Base-by-base conservation (phyloP, 306 rosid species). In the Cucumis cinereus region DNA sequence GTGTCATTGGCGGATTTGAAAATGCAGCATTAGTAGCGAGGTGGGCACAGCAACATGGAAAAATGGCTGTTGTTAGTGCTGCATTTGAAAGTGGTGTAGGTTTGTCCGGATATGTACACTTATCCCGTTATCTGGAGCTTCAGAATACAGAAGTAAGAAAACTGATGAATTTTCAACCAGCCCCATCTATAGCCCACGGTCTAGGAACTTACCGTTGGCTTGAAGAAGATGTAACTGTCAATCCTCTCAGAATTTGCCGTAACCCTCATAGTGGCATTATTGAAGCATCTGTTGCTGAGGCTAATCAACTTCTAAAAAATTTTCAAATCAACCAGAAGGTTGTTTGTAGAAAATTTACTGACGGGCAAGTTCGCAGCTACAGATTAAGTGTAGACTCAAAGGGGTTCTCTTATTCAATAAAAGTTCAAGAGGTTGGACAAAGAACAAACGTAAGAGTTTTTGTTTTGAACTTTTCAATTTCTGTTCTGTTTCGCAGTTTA, bases 1-100 rank as follows among this genome's bases (percentile, higher is more conserved):
- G 96, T 77, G 90, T 91, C 60, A 85, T 94, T 82, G 98, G 96
- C 66, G 97, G 98, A 77, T 94, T 94, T 84, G 98, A 86, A 89
- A 90, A 86, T 81, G 88, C 97, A 20, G 90, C 88, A 74, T 73
- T 86, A 67, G 78, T 94, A 79, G 96, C 97, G 28, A 87, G 77
- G 61, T 94, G 98, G 98, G 97, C 98, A 4, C 93, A 94, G 68
- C 90, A 83, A 81, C 88, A 79, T 57, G 93, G 86, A 75, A 94
- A 94, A 90, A 85, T 89, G 88, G 95, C 94, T 78, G 96, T 94
- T 79, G 77, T 94, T 76, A 91, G 98, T 82, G 88, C 97, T 81
- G 83, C 94, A 53, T 91, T 87, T 86, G 98, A 94, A 88, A 94
- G 96, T 88, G 90, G 98, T 81, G 73, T 94, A 35, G 89, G 95